Base-by-base conservation (phyloP, 2,329 filamentous ascomycete genomes). In the Penicillium sp. region DNA sequence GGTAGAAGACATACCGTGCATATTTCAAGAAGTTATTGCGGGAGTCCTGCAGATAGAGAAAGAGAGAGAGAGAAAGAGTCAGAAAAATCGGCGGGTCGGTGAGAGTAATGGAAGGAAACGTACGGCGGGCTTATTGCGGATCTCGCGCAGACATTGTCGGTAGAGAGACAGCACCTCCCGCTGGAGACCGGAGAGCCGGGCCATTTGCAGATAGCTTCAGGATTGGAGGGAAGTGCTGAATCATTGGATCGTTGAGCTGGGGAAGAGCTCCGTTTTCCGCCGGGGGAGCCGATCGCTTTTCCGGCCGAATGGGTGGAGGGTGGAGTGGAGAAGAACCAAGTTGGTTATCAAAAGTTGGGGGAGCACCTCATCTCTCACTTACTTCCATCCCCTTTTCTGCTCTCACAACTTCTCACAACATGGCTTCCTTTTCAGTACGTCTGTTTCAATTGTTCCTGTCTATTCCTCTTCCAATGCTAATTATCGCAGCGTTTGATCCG, bases 151-250 rank as follows among this genome's bases (percentile, higher is more conserved):
- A 65, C 93, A 97, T 68, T 85, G 84, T 52, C 93, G 86, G 71
- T 97, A 99, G 12, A 99, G 83, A 27, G 85, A 80, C 45, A 97
- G 73, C 3, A 97, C 93, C 66, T 96, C 91, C 64, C 84, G 87
- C 70, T 97, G 93, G n/a, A 97, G 79, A 29, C 94, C 94, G 7
- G 92, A 96, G 21, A 92, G 78, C 63, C 85, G 61, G 27, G 67
- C 64, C 68, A 71, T 71, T 49, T 37, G 34, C 34, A 37, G 20
- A 36, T 18, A 20, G 17, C 17, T 20, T 18, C 17, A 5, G 5
- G 41, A 51, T 34, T 23, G 27, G 32, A 33, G 33, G 46, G 45
- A 39, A 43, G 18, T 10, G 24, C 23, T 26, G 42, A 49, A 52
- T n/a, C n/a, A n/a, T n/a, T n/a, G n/a, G n/a, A n/a, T n/a, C n/a